These are phyloP conservation scores for Flaveria ramosissima DNA, from an alignment of 129 eudicot genomes.

Conservation along the genomic window DNA sequence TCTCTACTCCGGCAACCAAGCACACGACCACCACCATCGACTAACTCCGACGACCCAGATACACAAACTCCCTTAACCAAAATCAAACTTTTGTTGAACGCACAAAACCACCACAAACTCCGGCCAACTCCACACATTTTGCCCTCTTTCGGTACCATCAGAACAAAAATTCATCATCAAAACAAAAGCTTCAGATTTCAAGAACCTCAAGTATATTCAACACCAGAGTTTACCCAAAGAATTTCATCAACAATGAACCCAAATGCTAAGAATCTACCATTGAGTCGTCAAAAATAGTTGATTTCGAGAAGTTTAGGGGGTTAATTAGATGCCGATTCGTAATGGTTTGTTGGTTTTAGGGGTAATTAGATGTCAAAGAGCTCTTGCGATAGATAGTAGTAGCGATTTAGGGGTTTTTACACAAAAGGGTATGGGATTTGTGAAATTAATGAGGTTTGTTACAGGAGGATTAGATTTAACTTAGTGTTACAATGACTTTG, in stretches of 20 bases:
- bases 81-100: no score
- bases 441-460: no score
- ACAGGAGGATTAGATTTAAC: no score
- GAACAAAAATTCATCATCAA: constrained; percentile 1
- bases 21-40: no score
- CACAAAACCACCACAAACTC: no score
- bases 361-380: constrained; percentile 51
- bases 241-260: neutral
- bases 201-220: neutral
- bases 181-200: constrained; percentile 21
- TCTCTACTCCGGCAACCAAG: no score
- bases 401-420: constrained; percentile 39
- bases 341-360: constrained; percentile 45
- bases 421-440: constrained; percentile 36
- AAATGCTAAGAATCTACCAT: constrained; percentile 8
- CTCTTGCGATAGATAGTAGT: constrained; percentile 44
- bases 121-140: neutral
- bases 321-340: constrained; percentile 42
- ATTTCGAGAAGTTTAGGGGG: constrained; percentile 28
- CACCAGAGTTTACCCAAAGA: constrained; percentile 21
- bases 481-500: no score
- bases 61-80: no score
- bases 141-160: constrained; percentile 9
- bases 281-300: constrained; percentile 1
- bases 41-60: no score